Conservation (phyloP, 495 filamentous ascomycete genomes). For the Apodospora peruviana region DNA sequence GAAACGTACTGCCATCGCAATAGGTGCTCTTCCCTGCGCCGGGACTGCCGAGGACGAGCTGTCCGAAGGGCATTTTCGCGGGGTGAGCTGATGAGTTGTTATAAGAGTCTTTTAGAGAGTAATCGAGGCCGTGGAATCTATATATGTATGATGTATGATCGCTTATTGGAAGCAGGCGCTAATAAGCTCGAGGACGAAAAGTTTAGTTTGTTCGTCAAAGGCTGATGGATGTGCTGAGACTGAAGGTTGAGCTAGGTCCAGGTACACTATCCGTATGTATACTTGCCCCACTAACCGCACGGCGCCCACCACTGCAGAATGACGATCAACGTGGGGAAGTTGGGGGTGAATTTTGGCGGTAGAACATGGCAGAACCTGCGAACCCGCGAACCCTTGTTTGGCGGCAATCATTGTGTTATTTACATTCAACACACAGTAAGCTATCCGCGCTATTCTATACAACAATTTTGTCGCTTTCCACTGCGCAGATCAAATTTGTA, state of each 20-base stretch:
- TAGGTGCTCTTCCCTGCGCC: constrained; percentile 96
- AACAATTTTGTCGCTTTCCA: not conserved
- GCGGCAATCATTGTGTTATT: not conserved
- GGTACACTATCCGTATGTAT: too few species aligned
- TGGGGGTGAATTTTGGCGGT: constrained; percentile 19
- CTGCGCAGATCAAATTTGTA: too few species aligned
- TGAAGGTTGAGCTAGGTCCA: too few species aligned
- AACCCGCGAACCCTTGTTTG: not conserved
- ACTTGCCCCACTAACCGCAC: too few species aligned
- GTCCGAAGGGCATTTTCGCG: constrained; percentile 46
- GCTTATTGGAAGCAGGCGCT: not conserved
- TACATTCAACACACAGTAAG: not conserved
- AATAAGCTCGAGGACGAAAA: too few species aligned
- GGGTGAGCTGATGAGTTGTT: not conserved
- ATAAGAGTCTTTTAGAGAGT: not conserved
- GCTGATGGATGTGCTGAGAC: too few species aligned
- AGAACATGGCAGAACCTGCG: constrained; percentile 3
- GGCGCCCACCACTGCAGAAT: too few species aligned
- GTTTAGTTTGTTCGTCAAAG: too few species aligned
- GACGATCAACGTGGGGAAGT: not conserved
- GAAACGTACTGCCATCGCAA: constrained; percentile 75
- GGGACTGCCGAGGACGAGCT: constrained; percentile 87
- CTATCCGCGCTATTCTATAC: too few species aligned
- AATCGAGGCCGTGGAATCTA: not conserved
- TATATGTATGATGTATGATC: not conserved